These are phyloP conservation scores for Calvatia gigantea DNA, from an alignment of 768 basidiomycete species.

Conservation along the genomic window DNA sequence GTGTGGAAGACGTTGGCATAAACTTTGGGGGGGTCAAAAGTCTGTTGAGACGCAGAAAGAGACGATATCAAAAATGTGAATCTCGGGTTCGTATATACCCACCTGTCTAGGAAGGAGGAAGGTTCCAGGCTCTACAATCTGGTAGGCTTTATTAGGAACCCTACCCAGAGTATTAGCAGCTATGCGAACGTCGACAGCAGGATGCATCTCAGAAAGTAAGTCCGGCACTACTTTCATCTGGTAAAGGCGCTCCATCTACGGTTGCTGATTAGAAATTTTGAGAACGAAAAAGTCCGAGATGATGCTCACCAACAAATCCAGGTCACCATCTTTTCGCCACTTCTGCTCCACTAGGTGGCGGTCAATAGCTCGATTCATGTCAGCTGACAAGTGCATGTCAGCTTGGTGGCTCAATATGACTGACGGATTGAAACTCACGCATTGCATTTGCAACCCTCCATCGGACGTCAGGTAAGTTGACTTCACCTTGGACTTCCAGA, in stretches of 20 bases:
- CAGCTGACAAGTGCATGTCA: constrained; percentile 35
- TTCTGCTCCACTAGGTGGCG: constrained; percentile 78
- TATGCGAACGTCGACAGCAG: constrained; percentile 72
- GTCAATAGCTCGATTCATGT: constrained; percentile 66
- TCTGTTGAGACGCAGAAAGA: constrained; percentile 36
- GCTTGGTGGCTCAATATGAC: not conserved
- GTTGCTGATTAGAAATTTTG: not conserved
- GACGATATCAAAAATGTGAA: not conserved
- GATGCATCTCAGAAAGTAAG: constrained; percentile 66
- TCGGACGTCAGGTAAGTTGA: constrained; percentile 81
- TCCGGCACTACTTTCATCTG: constrained; percentile 94
- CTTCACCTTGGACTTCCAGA: constrained; percentile 74
- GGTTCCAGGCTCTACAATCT: constrained; percentile 64
- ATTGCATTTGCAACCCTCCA: constrained; percentile 79
- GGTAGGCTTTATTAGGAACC: constrained; percentile 30
- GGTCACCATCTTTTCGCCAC: constrained; percentile 81
- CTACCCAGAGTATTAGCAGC: constrained; percentile 35
- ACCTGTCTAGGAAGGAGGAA: constrained; percentile 72
- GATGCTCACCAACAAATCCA: constrained; percentile 77
- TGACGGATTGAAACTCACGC: constrained; percentile 45
- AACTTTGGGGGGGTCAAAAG: constrained; percentile 58
- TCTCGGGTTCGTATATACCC: constrained; percentile 13
- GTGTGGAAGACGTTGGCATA: constrained; percentile 78
- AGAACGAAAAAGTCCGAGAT: not conserved
- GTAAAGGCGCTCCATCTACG: constrained; percentile 87